These are phyloP conservation scores for Aspergillus ostianus DNA, from an alignment of 495 filamentous ascomycete species.

Conservation along the genomic window DNA sequence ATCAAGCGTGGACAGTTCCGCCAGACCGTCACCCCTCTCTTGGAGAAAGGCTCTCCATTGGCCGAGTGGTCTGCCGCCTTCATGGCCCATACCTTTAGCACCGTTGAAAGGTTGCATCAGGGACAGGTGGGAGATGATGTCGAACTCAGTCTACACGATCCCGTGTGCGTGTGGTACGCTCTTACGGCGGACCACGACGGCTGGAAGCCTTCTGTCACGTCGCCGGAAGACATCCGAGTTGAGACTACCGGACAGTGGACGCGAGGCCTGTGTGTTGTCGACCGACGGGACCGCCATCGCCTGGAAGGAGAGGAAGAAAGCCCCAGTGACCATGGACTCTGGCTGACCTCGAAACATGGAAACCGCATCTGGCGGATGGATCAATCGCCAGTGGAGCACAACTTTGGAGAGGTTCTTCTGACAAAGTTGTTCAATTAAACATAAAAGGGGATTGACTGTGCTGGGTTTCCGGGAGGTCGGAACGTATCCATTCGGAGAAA, in stretches of 20 bases:
- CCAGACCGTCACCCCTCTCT: conserved; percentile 48
- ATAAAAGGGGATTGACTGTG: not conserved
- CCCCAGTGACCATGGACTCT: conserved; percentile 65
- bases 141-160: conserved; percentile 79
- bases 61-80: conserved; percentile 82
- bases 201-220: conserved; percentile 42
- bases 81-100: conserved; percentile 70
- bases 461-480: not conserved
- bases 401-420: conserved; percentile 45
- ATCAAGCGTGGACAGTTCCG: conserved; percentile 61
- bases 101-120: conserved; percentile 61
- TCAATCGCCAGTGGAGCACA: conserved; percentile 39
- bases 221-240: conserved; percentile 71
- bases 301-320: conserved; percentile 57
- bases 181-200: conserved; percentile 50
- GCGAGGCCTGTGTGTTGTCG: conserved; percentile 82
- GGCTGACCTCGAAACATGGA: conserved; percentile 66
- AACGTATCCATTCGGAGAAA: not conserved
- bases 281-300: conserved; percentile 63
- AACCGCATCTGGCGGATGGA: conserved; percentile 75
- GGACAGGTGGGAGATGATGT: conserved; percentile 52
- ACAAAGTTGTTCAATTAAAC: conserved; percentile 38
- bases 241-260: conserved; percentile 95
- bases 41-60: conserved; percentile 64
- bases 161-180: conserved; percentile 84